Base-by-base conservation (phyloP, 768 basidiomycete species). In the Hericium rajendrae region DNA sequence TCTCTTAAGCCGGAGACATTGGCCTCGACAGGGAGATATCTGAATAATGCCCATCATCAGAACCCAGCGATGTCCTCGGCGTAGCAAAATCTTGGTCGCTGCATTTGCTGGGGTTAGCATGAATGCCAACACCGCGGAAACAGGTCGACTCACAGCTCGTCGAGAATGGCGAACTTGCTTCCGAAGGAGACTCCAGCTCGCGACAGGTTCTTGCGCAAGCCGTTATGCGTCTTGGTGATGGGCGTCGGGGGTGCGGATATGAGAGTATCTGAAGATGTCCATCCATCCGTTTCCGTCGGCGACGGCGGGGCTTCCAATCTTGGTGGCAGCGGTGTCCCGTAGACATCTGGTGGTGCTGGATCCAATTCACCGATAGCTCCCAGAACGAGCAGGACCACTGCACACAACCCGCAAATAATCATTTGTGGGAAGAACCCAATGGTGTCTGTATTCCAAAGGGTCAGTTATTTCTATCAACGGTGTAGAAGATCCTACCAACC, bases 351-450 rank as follows among this genome's bases (percentile, higher is more conserved):
- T 18, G n/a, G 43, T 11, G 2, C n/a, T n/a, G 20, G 20, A 15
- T 46, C 43, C 18, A 46, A 11, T 16, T 46, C 43, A 3, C 16
- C 20, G n/a, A 46, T 15, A 4, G 43, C 43, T 2, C n/a, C 43
- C 2, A 46, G 43, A n/a, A 46, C 43, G 20, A 46, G 43, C 10
- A 46, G 20, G 10, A 46, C 20, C 43, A 46, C 43, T 46, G 43
- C 43, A 11, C 43, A 46, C 6, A 73, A 64, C 8, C 72, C 71
- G n/a, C 71, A 66, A 28, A 78, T 66, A 24, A 80, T 68, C 77
- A 83, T 81, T 64, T 83, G 81, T 5, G 81, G 79, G 64, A 83
- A 82, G 65, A 76, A 80, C 2, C 80, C 82, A 50, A 84, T 80
- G 48, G 70, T 70, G 61, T 82, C 79, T 81, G 58, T 56, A 51